Conservation (phyloP, 1,284 basidiomycete genomes). For the Xanthoconium separans region DNA sequence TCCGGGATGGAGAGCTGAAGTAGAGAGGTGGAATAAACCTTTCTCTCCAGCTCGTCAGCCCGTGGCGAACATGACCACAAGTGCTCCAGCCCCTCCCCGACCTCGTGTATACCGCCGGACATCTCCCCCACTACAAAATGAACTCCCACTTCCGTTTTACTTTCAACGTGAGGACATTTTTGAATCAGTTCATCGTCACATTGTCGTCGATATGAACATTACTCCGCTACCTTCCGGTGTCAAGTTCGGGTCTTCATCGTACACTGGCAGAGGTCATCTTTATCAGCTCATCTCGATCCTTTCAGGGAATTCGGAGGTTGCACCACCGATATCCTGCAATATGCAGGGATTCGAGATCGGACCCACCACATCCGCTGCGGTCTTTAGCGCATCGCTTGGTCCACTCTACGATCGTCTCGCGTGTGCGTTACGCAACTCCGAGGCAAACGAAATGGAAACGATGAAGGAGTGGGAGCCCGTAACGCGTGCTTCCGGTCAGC, state of each 20-base stretch:
- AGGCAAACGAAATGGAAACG: constrained; percentile 16
- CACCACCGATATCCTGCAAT: constrained; percentile 30
- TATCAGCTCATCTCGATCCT: constrained; percentile 47
- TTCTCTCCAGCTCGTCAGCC: constrained; percentile 18
- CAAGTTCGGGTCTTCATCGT: constrained; percentile 48
- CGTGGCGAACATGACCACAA: not conserved
- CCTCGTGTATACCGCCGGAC: constrained; percentile 19
- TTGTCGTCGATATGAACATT: constrained; percentile 51
- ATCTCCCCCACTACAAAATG: constrained; percentile 10
- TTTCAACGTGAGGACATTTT: constrained; percentile 13
- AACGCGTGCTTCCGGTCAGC: constrained; percentile 39
- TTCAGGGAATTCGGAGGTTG: constrained; percentile 25
- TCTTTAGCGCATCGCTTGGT: constrained; percentile 41
- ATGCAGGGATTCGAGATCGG: constrained; percentile 42
- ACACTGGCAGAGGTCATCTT: constrained; percentile 57
- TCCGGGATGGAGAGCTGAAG: constrained; percentile 37
- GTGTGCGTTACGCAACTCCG: constrained; percentile 35
- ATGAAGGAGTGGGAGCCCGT: constrained; percentile 40
- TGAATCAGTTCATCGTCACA: constrained; percentile 13
- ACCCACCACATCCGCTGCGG: constrained; percentile 36
- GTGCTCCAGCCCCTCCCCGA: constrained; percentile 3
- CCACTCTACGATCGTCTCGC: constrained; percentile 45
- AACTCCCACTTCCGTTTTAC: constrained; percentile 12
- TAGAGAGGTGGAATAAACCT: constrained; percentile 33
- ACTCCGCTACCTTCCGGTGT: constrained; percentile 48